Base-by-base conservation (phyloP, 768 basidiomycete genomes). In the Agrocybe praecox region DNA sequence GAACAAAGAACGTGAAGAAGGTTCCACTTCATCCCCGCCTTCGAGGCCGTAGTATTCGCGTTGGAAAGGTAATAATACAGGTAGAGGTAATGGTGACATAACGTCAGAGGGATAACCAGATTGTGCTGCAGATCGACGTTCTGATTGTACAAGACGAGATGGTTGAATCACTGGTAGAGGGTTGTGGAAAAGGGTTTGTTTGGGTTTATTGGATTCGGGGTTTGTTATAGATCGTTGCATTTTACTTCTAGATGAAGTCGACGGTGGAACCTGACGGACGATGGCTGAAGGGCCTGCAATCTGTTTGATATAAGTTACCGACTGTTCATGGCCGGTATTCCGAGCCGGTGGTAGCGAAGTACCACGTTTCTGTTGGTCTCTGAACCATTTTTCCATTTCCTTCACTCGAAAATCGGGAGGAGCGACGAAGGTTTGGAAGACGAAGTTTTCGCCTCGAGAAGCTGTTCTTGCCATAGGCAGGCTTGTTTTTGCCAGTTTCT, bases 371-470 rank as follows among this genome's bases (percentile, higher is more conserved):
- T 81, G 79, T 53, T 87, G 82, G 26, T 80, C 75, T 55, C 82
- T 76, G 63, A 88, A 82, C 89, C 89, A 91, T 56, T 83, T 84
- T 64, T 91, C 89, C 83, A 91, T 88, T 69, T 89, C 88, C 70
- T 88, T 88, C 34, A 90, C 71, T 18, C 88, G 80, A 65, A 91
- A 91, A 67, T 91, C 89, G 32, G 80, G 66, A 2, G 89, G 88
- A 1, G 89, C 87, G 48, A 88, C 77, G 36, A 89, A 72, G 11
- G 87, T 86, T 59, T 85, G 84, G 70, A 89, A 90, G 29, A 80
- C 74, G 52, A 76, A 72, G 17, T 70, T 68, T 32, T 76, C 69
- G 49, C 75, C 67, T n/a, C 67, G 64, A 18, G 73, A 71, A 51
- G 74, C 62, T 53, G 76, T 70, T 43, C 70, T 76, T 23, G 74